Percentiles rank a stretch among this genome's conserved stretches.
These are phyloP conservation scores for Salix koriyanagi DNA, from an alignment of 345 rosid genomes.

Conservation along the genomic window DNA sequence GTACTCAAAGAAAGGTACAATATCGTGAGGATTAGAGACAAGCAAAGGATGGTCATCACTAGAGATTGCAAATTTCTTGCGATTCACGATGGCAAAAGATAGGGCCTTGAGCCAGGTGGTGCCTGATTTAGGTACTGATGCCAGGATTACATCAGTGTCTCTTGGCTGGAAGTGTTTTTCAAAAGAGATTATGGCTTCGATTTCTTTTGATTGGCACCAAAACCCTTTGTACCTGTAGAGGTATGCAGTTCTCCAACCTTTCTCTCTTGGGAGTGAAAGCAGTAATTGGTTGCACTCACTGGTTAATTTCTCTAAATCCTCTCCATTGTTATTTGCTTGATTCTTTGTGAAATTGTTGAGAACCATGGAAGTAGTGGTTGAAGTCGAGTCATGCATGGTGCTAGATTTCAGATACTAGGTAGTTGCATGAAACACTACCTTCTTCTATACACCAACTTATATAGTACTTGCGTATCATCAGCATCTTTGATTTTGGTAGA, in stretches of 20 bases:
- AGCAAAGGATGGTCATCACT: conserved; percentile 25
- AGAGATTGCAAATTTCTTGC: background rate
- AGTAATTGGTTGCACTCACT: conserved; percentile 49
- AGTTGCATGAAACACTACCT: background rate
- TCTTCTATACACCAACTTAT: background rate
- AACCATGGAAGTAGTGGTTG: background rate
- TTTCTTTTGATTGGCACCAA: conserved; percentile 71
- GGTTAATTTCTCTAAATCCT: conserved; percentile 32
- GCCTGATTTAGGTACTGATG: conserved; percentile 42
- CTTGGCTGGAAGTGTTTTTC: conserved; percentile 32
- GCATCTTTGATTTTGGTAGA: no score
- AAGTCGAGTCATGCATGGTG: background rate
- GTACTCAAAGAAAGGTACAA: conserved; percentile 41
- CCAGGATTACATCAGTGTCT: conserved; percentile 29
- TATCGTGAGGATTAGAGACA: conserved; percentile 37
- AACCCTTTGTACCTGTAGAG: conserved; percentile 57
- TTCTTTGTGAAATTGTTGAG: background rate
- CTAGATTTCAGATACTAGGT: background rate
- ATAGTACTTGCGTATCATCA: background rate
- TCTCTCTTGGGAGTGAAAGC: conserved; percentile 51
- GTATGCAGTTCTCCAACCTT: conserved; percentile 64
- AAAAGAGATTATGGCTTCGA: conserved; percentile 49
- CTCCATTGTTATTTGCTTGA: conserved; percentile 9
- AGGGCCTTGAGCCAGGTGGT: conserved; percentile 49
- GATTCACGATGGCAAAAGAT: conserved; percentile 25